Evolutionary conservation across 495 filamentous ascomycete genomes (phyloP).

Genomic region (Penicillium crystallinum): DNA sequence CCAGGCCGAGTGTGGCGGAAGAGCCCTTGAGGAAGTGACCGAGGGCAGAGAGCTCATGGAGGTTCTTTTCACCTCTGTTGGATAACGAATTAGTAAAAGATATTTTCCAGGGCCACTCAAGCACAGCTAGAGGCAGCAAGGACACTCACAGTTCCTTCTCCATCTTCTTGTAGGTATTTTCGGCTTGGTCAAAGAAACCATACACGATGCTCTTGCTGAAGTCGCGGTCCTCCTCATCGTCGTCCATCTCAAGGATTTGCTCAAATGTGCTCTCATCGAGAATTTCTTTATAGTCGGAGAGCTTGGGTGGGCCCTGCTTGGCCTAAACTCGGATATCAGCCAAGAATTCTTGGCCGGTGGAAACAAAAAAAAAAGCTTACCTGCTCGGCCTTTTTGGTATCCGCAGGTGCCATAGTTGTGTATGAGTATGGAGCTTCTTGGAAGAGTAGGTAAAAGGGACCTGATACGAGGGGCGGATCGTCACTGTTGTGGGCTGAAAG

Average conservation of each 20-base stretch:
- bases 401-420: conserved; percentile 28
- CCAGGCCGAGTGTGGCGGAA: conserved; percentile 91
- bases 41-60: conserved; percentile 68
- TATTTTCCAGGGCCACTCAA: neutral
- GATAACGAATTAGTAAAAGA: conserved; percentile 5
- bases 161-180: conserved; percentile 82
- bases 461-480: conserved; percentile 5
- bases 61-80: conserved; percentile 56
- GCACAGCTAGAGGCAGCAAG: neutral
- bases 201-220: conserved; percentile 83
- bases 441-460: conserved; percentile 5
- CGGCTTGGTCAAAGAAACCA: conserved; percentile 90
- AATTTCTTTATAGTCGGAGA: conserved; percentile 56
- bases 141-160: conserved; percentile 68
- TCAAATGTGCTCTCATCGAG: conserved; percentile 80
- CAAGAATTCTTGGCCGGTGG: neutral
- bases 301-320: conserved; percentile 42
- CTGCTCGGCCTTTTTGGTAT: conserved; percentile 25
- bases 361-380: conserved; percentile 15
- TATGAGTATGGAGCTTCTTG: neutral
- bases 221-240: conserved; percentile 68
- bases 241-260: conserved; percentile 97
- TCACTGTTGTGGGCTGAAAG: conserved; percentile 4
- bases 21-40: conserved; percentile 98
- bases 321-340: conserved; percentile 21